Conservation (phyloP, 2,329 filamentous ascomycete species). For the Pseudogymnoascus sp. region DNA sequence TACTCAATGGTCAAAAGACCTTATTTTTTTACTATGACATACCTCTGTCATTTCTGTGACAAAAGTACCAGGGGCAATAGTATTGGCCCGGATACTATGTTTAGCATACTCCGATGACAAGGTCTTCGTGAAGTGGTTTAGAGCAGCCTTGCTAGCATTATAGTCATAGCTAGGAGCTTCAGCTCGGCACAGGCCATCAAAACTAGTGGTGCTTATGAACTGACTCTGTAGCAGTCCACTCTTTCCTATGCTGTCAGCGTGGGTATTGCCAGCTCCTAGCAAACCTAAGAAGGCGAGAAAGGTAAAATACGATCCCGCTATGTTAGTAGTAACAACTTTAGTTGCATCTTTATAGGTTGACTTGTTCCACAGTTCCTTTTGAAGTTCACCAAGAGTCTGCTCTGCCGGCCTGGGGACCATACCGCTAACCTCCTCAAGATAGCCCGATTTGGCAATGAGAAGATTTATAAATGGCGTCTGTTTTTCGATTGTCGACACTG, state of each 20-base stretch:
- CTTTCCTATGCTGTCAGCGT: conserved; percentile 10
- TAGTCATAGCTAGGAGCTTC: conserved; percentile 8
- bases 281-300: conserved; percentile 53
- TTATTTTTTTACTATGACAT: neutral
- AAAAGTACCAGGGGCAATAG: conserved; percentile 55
- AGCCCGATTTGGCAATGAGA: no score
- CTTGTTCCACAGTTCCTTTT: no score
- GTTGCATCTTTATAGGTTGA: no score
- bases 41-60: conserved; percentile 45
- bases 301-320: no score
- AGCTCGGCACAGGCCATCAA: conserved; percentile 8
- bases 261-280: conserved; percentile 25
- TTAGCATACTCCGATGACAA: conserved; percentile 4
- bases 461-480: no score
- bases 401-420: no score
- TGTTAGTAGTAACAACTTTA: no score
- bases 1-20: conserved; percentile 1
- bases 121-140: conserved; percentile 9
- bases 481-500: no score
- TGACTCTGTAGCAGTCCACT: conserved; percentile 9
- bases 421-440: no score
- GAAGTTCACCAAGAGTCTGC: no score
- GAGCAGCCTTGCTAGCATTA: neutral
- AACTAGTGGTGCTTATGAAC: conserved; percentile 10
- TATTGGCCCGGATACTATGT: conserved; percentile 33